Base-by-base conservation (phyloP, 441 rosid species). In the Corymbia calophylla region DNA sequence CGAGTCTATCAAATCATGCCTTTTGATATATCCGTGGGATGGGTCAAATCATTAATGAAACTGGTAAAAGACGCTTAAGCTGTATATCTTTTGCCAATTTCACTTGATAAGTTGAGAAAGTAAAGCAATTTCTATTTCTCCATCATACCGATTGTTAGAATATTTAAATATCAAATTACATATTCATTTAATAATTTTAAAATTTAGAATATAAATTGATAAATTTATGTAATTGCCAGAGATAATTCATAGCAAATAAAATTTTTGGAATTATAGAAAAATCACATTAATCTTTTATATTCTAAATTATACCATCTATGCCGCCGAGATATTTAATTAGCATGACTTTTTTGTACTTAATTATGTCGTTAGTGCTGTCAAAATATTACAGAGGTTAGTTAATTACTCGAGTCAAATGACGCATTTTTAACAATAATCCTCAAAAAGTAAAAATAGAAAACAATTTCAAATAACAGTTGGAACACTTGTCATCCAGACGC, bases 181-280 rank as follows among this genome's bases (percentile, higher is more conserved):
- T 48, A 8, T 48, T 48, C 11, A 48, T 48, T 10, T 48, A 39
- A 39, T 39, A 39, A 39, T 39, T 39, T 39, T 4, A 39, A 39
- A 39, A 4, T 39, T 39, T 39, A 39, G 44, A 39, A 39, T 39
- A 39, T 39, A 39, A 39, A 39, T 39, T 39, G 44, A 39, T 39
- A 39, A 39, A 0, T 0, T 19, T 5, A 0, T 21, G 8, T 35
- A 35, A 68, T 32, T 6, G 7, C 3, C 2, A 17, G 7, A 68
- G 64, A 25, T 39, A 73, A 39, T 73, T 39, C 5, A 1, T 6
- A 8, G 9, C 3, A 39, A 39, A 73, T 39, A 39, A 11, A 39
- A 21, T 21, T 3, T 12, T 12, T 19, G 8, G 5, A 19, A 35
- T 9, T 25, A 18, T 9, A 9, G n/a, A 70, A 9, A 19, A 6